phyloP scores from a whole-genome alignment of 495 filamentous ascomycete genomes.

The Corynascus novoguineensis region DNA sequence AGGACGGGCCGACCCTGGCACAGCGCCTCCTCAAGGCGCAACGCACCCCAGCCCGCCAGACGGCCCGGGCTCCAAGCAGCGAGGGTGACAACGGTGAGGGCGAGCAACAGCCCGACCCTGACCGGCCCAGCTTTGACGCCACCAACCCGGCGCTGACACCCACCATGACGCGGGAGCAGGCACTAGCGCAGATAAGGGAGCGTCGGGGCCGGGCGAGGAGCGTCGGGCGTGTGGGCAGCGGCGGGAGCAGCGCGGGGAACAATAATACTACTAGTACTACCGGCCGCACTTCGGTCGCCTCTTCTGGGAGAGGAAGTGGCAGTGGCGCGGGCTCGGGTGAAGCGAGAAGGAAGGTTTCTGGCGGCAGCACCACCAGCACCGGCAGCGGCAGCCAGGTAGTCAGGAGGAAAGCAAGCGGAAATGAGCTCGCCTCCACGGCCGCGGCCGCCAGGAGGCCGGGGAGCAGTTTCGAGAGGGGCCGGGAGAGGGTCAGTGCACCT shows the following conservation, averaged over 20 bases:
- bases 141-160: constrained; percentile 48
- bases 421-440: neutral
- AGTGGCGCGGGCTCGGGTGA: neutral
- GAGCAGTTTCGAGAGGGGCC: neutral
- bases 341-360: constrained; percentile 5
- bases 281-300: neutral
- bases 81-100: neutral
- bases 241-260: neutral
- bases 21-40: constrained; percentile 24
- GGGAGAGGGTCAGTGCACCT: constrained; percentile 9
- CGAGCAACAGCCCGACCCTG: no score
- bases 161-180: constrained; percentile 54
- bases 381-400: neutral
- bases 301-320: neutral
- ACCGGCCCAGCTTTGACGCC: constrained; percentile 37
- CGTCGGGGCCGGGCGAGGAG: constrained; percentile 43
- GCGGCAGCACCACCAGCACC: no score
- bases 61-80: neutral
- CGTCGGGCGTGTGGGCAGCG: constrained; percentile 8
- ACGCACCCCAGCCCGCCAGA: constrained; percentile 32
- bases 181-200: constrained; percentile 51
- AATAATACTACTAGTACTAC: neutral
- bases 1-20: constrained; percentile 25
- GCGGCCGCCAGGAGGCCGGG: neutral
- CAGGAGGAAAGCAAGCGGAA: constrained; percentile 2